Percentiles rank a stretch among this genome's conserved stretches.
These are phyloP conservation scores for carrot (Daucus carota) DNA, from an alignment of 129 eudicot genomes.

Conservation along the genomic window DH1_v3.0 NC_030381.2:7919501-7920000, in stretches of 20 bases:
- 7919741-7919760: not conserved
- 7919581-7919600: constrained; percentile 26
- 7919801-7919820: not conserved
- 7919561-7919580: constrained; percentile 46
- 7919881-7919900: too few species aligned
- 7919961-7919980: too few species aligned
- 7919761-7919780: not conserved
- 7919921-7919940: too few species aligned
- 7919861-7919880: too few species aligned
- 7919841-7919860: not conserved
- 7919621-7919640: constrained; percentile 10
- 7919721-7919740: not conserved
- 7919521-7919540: constrained; percentile 22
- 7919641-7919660: constrained; percentile 5
- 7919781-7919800: not conserved
- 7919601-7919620: constrained; percentile 31
- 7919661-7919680: not conserved
- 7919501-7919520: constrained; percentile 50
- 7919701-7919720: not conserved
- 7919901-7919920: too few species aligned
- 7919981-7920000: too few species aligned
- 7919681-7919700: constrained; percentile 10
- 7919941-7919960: too few species aligned
- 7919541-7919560: constrained; percentile 26
- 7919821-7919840: not conserved